Evolutionary conservation across 192 early-diverging fungal species (phyloP).

Genomic region (Neocallimastix lanati): DNA sequence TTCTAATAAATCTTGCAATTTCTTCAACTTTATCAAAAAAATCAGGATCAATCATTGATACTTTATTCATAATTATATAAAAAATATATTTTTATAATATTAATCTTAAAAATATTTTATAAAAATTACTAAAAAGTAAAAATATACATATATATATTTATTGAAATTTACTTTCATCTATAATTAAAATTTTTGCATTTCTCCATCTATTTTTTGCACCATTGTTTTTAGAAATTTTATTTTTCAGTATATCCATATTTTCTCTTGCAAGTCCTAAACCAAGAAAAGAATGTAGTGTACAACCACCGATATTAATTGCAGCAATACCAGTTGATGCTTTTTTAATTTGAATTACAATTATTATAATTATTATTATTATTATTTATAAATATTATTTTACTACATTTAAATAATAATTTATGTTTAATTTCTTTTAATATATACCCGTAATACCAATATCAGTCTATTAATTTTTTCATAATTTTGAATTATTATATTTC

Average conservation of each 20-base stretch:
- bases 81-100: too few relatives aligned
- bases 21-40: slow-evolving; percentile 55
- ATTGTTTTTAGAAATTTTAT: slow-evolving; percentile 15
- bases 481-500: too few relatives aligned
- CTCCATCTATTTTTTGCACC: slow-evolving; percentile 33
- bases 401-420: too few relatives aligned
- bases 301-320: slow-evolving; percentile 56
- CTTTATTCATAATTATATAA: too few relatives aligned
- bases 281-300: slow-evolving; percentile 53
- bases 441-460: background rate
- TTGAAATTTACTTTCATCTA: slow-evolving; percentile 60
- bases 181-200: slow-evolving; percentile 38
- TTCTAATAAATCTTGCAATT: slow-evolving; percentile 31
- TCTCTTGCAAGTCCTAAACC: slow-evolving; percentile 42
- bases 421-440: background rate
- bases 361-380: too few relatives aligned
- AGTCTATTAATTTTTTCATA: too few relatives aligned
- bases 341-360: slow-evolving; percentile 21
- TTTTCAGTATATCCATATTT: slow-evolving; percentile 4
- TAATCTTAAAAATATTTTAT: too few relatives aligned
- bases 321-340: slow-evolving; percentile 68
- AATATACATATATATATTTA: too few relatives aligned
- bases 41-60: slow-evolving; percentile 56
- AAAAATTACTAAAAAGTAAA: too few relatives aligned
- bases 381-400: too few relatives aligned